These are phyloP conservation scores for Cruciata laevipes DNA, from an alignment of 257 asterid species.

Conservation along the genomic window DNA sequence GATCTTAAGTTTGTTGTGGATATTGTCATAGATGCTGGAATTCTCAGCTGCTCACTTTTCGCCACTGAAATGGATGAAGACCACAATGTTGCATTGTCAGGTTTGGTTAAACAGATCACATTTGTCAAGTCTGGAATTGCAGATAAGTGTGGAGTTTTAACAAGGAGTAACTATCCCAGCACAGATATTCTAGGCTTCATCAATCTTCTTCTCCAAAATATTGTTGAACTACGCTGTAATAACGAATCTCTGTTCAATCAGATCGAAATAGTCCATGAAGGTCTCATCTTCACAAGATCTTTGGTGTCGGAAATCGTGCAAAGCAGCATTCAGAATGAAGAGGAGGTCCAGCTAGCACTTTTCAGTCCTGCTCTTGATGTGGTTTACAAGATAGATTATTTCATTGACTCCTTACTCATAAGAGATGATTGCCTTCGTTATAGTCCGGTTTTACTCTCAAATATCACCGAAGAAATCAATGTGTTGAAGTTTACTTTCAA, in stretches of 20 bases:
- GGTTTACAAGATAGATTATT: constrained; percentile 5
- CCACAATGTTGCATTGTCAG: not conserved
- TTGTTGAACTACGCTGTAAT: not conserved
- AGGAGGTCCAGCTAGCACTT: constrained; percentile 1
- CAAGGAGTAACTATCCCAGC: constrained; percentile 1
- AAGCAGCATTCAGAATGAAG: not conserved
- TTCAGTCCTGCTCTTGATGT: not conserved
- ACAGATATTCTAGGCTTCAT: constrained; percentile 9
- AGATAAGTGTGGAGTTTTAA: not conserved
- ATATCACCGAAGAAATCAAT: not conserved
- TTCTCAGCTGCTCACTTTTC: not conserved
- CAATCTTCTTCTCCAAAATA: constrained; percentile 1
- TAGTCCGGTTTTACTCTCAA: not conserved
- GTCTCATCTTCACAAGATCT: constrained; percentile 1
- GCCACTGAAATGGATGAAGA: not conserved
- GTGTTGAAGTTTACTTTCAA: not conserved
- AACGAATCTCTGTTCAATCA: not conserved
- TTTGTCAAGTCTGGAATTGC: not conserved
- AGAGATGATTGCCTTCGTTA: not conserved
- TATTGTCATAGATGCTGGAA: not conserved
- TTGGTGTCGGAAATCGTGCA: not conserved
- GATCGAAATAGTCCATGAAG: not conserved
- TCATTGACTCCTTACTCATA: not conserved
- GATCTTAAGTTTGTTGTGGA: not conserved
- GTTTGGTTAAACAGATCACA: not conserved